Evolutionary conservation across 768 basidiomycete species (phyloP).

Genomic region (Kwoniella pini): DNA sequence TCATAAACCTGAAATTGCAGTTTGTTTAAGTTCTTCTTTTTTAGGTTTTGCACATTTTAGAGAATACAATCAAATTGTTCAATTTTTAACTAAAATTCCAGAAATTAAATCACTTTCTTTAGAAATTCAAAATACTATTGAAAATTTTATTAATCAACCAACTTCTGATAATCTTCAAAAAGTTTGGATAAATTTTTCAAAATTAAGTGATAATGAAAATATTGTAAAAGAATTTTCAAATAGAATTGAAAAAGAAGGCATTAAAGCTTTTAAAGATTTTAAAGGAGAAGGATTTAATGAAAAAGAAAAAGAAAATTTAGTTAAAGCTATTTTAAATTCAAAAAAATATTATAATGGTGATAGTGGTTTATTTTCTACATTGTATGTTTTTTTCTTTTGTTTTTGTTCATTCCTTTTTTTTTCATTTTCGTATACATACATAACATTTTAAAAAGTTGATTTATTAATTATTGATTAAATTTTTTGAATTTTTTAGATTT

Average conservation of each 20-base stretch:
- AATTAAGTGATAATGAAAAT: slow-evolving; percentile 27
- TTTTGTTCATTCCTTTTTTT: too few species aligned
- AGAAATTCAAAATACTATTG: slow-evolving; percentile 55
- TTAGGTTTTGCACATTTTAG: slow-evolving; percentile 86
- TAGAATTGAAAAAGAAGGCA: slow-evolving; percentile 59
- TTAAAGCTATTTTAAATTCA: slow-evolving; percentile 30
- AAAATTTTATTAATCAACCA: slow-evolving; percentile 60
- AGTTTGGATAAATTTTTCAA: slow-evolving; percentile 65
- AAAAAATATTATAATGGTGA: slow-evolving; percentile 43
- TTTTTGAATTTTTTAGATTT: slow-evolving; percentile 70
- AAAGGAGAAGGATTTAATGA: slow-evolving; percentile 13
- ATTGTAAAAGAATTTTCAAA: slow-evolving; percentile 58
- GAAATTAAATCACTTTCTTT: slow-evolving; percentile 75
- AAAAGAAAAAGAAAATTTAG: slow-evolving; percentile 33
- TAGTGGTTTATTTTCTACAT: slow-evolving; percentile 25
- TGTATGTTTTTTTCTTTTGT: not conserved
- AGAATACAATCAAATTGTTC: slow-evolving; percentile 69
- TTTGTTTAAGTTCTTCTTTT: slow-evolving; percentile 80
- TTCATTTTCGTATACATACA: not conserved
- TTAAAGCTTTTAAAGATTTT: slow-evolving; percentile 15
- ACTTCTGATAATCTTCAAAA: slow-evolving; percentile 58
- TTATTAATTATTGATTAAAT: too few species aligned
- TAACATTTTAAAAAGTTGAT: too few species aligned
- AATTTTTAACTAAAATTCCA: slow-evolving; percentile 65
- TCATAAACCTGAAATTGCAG: slow-evolving; percentile 59